phyloP scores from a whole-genome alignment of 352 stramenopile species.

The Salisapilia sapeloensis region DNA sequence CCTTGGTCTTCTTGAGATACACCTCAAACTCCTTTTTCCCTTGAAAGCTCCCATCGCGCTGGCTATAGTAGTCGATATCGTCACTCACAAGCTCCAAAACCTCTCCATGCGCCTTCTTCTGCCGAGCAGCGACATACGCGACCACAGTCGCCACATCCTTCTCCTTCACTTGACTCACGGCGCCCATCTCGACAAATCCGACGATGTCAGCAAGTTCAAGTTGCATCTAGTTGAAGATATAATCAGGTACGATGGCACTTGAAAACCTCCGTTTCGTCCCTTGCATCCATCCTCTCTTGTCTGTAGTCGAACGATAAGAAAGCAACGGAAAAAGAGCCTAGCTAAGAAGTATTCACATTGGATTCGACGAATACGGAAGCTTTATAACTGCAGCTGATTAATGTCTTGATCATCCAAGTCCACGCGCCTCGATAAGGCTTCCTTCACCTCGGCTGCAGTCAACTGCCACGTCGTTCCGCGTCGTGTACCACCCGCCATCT shows the following conservation, averaged over 20 bases:
- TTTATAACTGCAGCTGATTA: slow-evolving; percentile 35
- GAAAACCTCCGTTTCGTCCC: no score
- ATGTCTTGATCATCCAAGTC: slow-evolving; percentile 56
- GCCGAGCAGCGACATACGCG: slow-evolving; percentile 18
- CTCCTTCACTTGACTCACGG: slow-evolving; percentile 10
- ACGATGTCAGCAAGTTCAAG: no score
- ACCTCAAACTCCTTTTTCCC: slow-evolving; percentile 18
- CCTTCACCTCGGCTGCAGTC: slow-evolving; percentile 44
- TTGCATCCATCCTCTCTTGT: no score
- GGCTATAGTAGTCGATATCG: slow-evolving; percentile 30
- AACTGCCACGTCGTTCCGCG: slow-evolving; percentile 49
- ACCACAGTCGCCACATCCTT: slow-evolving; percentile 22
- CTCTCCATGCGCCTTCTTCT: slow-evolving; percentile 17
- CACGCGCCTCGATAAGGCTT: slow-evolving; percentile 53
- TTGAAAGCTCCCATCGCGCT: slow-evolving; percentile 23
- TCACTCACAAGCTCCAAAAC: slow-evolving; percentile 31
- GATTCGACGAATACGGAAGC: no score
- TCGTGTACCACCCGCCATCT: slow-evolving; percentile 51
- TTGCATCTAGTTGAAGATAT: no score
- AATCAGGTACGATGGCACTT: no score
- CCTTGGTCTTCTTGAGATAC: slow-evolving; percentile 34
- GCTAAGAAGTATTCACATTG: no score
- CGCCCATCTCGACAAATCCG: no score
- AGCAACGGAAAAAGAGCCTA: no score
- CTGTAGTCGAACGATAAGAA: no score